Evolutionary conservation across 148 eudicot genomes (phyloP), one percentile per base, ranked within the genome.

Genomic region (Euryodendron excelsum): DNA sequence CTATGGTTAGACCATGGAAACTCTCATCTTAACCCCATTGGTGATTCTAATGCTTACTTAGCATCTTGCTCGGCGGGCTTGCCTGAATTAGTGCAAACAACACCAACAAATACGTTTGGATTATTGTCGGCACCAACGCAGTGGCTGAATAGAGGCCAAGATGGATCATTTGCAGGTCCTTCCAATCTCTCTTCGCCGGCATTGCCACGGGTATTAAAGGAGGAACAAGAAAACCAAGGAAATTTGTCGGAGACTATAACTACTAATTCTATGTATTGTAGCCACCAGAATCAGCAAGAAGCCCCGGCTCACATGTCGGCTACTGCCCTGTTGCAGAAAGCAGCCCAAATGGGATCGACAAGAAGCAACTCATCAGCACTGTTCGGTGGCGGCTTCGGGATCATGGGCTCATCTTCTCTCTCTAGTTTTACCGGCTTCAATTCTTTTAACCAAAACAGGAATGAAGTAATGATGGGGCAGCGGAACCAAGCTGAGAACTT

Each of bases 341-440:
- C 90, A 10, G 90, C 90, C 1, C 86, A 85, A 52, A 85, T 88
- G 82, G 88, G 88, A 1, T 83, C 88, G 0, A 81, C 90, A 5
- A 82, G 80, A 33, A 80, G 85, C 80, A 80, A 39, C 59, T 65
- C 61, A 28, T 75, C 86, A 8, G 48, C 74, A 0, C 45, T 79
- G 14, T 83, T 81, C 34, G 74, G 74, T 13, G 76, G 14, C 31
- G 74, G 79, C 3, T 80, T 55, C 15, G 90, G 90, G 27, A 65
- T 83, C 45, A 77, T 87, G 86, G 83, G 61, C 50, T 70, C 88
- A 14, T 63, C 79, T 3, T 12, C 72, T 30, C 14, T 76, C 2
- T 7, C 30, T 10, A 33, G 15, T 23, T 31, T 55, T 9, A 18
- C 27, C 69, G 31, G 30, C 9, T 61, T 61, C 69, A 47, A 63